These are phyloP conservation scores for Capsicum baccatum DNA, from an alignment of 257 asterid genomes.

Conservation along the genomic window DNA sequence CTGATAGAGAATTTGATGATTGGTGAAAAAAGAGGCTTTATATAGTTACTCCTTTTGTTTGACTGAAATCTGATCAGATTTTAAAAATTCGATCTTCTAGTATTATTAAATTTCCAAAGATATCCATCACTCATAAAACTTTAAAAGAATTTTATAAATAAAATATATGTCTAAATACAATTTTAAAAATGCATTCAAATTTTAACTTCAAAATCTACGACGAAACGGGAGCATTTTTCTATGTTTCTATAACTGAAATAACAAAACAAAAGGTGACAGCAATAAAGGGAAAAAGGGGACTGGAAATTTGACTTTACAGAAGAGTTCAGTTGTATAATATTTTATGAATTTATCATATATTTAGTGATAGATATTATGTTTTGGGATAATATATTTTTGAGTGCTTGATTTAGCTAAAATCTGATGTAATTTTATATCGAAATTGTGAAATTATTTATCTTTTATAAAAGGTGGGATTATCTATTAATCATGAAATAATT, in stretches of 20 bases:
- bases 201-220: not conserved
- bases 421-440: no score
- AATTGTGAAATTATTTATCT: no score
- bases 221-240: not conserved
- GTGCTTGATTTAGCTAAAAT: no score
- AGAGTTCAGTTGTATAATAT: not conserved
- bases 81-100: no score
- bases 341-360: no score
- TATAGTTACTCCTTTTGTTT: not conserved
- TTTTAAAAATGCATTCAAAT: not conserved
- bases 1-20: conserved; percentile 5
- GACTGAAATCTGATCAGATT: not conserved
- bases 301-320: conserved; percentile 19
- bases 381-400: no score
- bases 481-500: no score
- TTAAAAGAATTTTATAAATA: not conserved
- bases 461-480: no score
- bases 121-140: no score
- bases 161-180: not conserved
- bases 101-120: no score
- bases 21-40: not conserved
- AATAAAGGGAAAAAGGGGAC: not conserved
- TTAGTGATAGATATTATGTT: no score
- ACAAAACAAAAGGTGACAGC: conserved; percentile 14
- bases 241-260: not conserved